phyloP scores from a whole-genome alignment of 306 rosid species.

The Gillenia trifoliata region DNA sequence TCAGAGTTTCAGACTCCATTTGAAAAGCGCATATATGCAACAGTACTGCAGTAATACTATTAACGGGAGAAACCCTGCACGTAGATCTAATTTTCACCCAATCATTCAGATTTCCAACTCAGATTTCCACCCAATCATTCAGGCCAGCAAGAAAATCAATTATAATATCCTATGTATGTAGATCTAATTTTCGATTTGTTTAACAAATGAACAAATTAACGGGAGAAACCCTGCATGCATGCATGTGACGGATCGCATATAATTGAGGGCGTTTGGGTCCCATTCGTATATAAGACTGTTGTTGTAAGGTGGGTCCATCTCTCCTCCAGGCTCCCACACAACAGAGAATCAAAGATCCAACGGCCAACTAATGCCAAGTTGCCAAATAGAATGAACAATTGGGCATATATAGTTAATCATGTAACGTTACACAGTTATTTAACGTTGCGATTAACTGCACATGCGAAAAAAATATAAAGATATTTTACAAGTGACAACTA shows the following conservation, averaged over 20 bases:
- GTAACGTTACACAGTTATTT: background rate
- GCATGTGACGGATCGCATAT: background rate
- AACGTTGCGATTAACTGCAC: background rate
- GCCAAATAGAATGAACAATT: background rate
- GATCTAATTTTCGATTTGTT: background rate
- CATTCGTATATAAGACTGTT: background rate
- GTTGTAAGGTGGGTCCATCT: background rate
- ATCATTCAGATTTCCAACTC: no score
- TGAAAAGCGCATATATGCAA: background rate
- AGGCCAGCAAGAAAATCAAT: background rate
- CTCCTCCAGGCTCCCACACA: background rate
- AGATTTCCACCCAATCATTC: background rate
- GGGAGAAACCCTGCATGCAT: background rate
- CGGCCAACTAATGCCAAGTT: background rate
- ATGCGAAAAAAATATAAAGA: background rate
- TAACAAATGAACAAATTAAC: background rate
- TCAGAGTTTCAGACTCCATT: background rate
- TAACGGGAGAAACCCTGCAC: no score
- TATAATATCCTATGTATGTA: background rate
- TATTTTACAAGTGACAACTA: background rate
- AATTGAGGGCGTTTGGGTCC: background rate
- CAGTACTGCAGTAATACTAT: background rate
- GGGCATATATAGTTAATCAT: background rate
- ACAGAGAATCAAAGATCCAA: constrained; percentile 2
- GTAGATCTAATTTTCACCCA: background rate